Conservation (phyloP, 306 rosid genomes). For the Carpinus viminea region DNA sequence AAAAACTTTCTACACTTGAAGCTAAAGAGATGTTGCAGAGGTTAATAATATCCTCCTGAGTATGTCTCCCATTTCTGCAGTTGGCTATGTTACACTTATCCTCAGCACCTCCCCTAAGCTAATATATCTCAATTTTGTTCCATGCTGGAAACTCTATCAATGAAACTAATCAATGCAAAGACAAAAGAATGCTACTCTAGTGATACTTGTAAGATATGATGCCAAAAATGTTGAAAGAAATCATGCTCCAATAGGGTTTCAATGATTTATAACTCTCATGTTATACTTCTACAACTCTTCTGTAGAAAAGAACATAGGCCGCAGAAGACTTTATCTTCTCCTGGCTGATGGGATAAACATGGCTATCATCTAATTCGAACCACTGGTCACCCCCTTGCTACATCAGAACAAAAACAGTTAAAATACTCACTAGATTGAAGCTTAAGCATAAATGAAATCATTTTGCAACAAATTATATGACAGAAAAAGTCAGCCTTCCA, state of each 20-base stretch:
- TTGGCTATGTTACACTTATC: constrained; percentile 44
- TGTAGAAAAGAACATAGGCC: constrained; percentile 95
- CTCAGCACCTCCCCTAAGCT: constrained; percentile 32
- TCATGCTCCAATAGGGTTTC: constrained; percentile 33
- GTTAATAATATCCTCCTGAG: constrained; percentile 40
- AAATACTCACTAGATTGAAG: constrained; percentile 17
- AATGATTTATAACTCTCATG: constrained; percentile 33
- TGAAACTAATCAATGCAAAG: constrained; percentile 23
- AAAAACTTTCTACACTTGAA: constrained; percentile 12
- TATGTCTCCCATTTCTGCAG: constrained; percentile 34
- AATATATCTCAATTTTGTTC: constrained; percentile 26
- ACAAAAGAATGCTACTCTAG: constrained; percentile 45
- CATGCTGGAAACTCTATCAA: constrained; percentile 34
- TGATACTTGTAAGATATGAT: constrained; percentile 37
- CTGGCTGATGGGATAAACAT: constrained; percentile 69
- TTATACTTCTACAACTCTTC: constrained; percentile 65
- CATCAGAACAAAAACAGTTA: constrained; percentile 31
- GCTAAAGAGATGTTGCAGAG: constrained; percentile 32
- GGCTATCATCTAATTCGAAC: constrained; percentile 94
- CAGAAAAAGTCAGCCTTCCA: constrained; percentile 5
- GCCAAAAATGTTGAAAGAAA: constrained; percentile 40
- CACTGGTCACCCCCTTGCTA: constrained; percentile 94
- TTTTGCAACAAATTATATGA: not conserved
- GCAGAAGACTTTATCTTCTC: constrained; percentile 97
- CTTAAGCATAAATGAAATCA: constrained; percentile 8